phyloP scores from a whole-genome alignment of 768 basidiomycete species.

The Paxillus ammoniavirescens region DNA sequence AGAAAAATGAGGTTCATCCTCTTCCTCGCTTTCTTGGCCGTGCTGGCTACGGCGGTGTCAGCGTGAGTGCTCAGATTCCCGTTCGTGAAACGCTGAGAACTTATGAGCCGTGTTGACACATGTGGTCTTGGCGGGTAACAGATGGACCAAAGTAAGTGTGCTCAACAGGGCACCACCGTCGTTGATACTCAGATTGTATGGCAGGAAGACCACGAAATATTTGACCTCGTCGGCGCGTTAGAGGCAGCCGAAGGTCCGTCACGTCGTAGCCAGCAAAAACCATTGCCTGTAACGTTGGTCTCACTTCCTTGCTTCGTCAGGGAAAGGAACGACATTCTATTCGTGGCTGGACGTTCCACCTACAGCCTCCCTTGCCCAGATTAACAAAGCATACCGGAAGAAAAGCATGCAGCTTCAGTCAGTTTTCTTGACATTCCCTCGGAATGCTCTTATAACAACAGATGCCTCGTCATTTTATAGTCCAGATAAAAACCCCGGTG shows the following conservation, averaged over 20 bases:
- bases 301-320: conserved; percentile 30
- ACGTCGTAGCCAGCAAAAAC: not conserved
- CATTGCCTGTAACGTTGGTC: conserved; percentile 1
- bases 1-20: conserved; percentile 49
- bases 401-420: conserved; percentile 90
- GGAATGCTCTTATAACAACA: not conserved
- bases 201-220: conserved; percentile 95
- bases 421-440: conserved; percentile 28
- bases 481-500: conserved; percentile 92
- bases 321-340: conserved; percentile 94
- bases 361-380: conserved; percentile 71
- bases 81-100: not conserved
- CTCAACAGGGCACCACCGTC: not conserved
- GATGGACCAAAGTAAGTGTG: conserved; percentile 67
- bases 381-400: conserved; percentile 88
- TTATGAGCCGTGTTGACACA: conserved; percentile 1
- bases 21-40: conserved; percentile 47
- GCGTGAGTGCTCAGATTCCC: conserved; percentile 49
- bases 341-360: conserved; percentile 83
- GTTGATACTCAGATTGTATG: not conserved
- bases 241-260: conserved; percentile 73
- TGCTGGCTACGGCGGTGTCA: conserved; percentile 49
- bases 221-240: conserved; percentile 83
- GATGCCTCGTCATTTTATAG: conserved; percentile 38
- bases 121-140: conserved; percentile 19